Evolutionary conservation across 371 early-diverging fungal genomes (phyloP).

Genomic region (Sporodiniella umbellata): DNA sequence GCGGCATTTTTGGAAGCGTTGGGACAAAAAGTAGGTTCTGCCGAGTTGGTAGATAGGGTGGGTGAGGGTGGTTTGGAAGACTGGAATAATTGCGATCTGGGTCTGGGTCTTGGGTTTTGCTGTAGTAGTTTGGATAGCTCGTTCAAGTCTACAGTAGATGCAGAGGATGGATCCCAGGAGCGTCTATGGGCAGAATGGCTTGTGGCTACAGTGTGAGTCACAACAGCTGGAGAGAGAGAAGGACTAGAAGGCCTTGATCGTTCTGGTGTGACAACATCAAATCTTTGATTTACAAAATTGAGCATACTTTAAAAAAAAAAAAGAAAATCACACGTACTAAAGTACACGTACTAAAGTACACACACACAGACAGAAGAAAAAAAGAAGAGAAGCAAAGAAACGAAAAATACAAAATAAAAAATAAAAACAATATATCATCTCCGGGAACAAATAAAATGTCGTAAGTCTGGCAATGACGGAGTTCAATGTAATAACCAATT

Average conservation of each 20-base stretch:
- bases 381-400: not conserved
- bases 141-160: conserved; percentile 26
- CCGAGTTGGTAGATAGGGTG: conserved; percentile 25
- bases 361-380: not conserved
- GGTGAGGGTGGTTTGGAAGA: conserved; percentile 33
- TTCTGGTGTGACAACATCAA: conserved; percentile 45
- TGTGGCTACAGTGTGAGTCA: conserved; percentile 39
- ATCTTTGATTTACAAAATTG: conserved; percentile 36
- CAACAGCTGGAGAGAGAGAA: conserved; percentile 39
- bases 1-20: conserved; percentile 15
- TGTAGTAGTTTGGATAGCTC: conserved; percentile 35
- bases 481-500: not conserved
- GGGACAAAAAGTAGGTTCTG: conserved; percentile 26
- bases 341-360: not conserved
- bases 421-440: conserved; percentile 1
- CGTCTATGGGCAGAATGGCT: conserved; percentile 27
- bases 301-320: conserved; percentile 13
- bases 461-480: conserved; percentile 2
- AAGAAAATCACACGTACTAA: not conserved
- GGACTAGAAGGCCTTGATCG: conserved; percentile 44
- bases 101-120: conserved; percentile 12
- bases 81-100: conserved; percentile 38
- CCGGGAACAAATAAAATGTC: conserved; percentile 3
- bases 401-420: conserved; percentile 1
- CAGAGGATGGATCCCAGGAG: conserved; percentile 17